Conservation (phyloP, 2,329 filamentous ascomycete genomes). For the Lomentospora prolificans region DNA sequence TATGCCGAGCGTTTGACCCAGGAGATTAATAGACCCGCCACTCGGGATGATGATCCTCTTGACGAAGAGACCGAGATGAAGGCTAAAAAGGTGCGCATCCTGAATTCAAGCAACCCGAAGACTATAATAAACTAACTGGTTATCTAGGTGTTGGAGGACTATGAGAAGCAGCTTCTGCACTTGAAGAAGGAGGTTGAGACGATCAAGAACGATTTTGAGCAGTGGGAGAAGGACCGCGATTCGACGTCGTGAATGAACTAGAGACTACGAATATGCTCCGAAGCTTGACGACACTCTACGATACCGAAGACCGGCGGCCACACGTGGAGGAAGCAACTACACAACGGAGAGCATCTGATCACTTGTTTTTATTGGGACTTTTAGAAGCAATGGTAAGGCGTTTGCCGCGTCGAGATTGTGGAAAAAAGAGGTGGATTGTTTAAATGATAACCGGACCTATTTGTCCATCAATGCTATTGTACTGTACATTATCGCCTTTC, state of each 20-base stretch:
- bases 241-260: slow-evolving; percentile 2
- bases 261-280: too few relatives aligned
- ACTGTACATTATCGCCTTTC: background rate
- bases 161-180: slow-evolving; percentile 69
- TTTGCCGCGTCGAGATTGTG: background rate
- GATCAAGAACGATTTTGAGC: slow-evolving; percentile 45
- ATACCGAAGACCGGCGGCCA: too few relatives aligned
- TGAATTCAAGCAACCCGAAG: background rate
- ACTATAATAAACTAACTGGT: slow-evolving; percentile 12
- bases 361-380: background rate
- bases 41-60: slow-evolving; percentile 45
- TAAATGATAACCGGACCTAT: background rate
- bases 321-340: too few relatives aligned
- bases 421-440: background rate
- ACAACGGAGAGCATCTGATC: background rate
- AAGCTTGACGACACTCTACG: too few relatives aligned
- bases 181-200: slow-evolving; percentile 63
- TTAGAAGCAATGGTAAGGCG: background rate
- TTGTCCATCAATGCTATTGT: background rate
- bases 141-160: slow-evolving; percentile 63
- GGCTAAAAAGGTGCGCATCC: slow-evolving; percentile 56
- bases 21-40: slow-evolving; percentile 61
- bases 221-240: slow-evolving; percentile 41
- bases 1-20: slow-evolving; percentile 62
- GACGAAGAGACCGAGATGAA: slow-evolving; percentile 62